These are phyloP conservation scores for Podila clonocystis DNA, from an alignment of 192 early-diverging fungal species.

Conservation along the genomic window DNA sequence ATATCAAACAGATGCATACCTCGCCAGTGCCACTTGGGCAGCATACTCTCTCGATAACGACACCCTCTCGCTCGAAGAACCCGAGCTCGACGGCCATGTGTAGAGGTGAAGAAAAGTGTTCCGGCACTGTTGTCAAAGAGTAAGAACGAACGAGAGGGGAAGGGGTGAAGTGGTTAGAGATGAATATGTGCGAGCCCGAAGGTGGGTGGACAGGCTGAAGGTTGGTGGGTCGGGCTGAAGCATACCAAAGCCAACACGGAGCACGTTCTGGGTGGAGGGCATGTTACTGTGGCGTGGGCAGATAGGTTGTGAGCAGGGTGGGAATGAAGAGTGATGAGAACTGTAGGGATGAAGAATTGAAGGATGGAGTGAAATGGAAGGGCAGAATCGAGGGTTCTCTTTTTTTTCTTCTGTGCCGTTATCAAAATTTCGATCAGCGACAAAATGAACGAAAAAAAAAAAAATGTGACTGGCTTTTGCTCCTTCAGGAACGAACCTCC, in stretches of 20 bases:
- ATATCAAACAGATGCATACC: neutral
- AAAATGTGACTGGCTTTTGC: no score
- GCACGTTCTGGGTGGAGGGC: slow-evolving; percentile 33
- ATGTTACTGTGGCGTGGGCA: slow-evolving; percentile 20
- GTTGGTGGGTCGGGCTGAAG: no score
- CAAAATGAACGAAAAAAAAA: no score
- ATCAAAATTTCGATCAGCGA: no score
- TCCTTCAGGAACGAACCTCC: neutral
- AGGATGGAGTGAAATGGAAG: neutral
- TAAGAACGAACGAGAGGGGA: neutral
- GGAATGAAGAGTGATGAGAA: neutral
- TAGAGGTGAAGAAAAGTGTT: slow-evolving; percentile 82
- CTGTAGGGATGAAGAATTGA: neutral
- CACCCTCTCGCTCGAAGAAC: slow-evolving; percentile 58
- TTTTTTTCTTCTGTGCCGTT: neutral
- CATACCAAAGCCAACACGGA: slow-evolving; percentile 48
- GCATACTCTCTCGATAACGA: slow-evolving; percentile 68
- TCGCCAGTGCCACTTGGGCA: slow-evolving; percentile 54
- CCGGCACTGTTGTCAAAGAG: slow-evolving; percentile 61
- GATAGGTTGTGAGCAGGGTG: neutral
- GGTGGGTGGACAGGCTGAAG: neutral
- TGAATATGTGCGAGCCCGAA: neutral
- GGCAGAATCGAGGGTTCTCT: neutral
- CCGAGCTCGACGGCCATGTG: slow-evolving; percentile 68
- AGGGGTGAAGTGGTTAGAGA: neutral